Evolutionary conservation across 2,329 filamentous ascomycete genomes (phyloP).

Genomic region (Gaeumannomyces sp.): DNA sequence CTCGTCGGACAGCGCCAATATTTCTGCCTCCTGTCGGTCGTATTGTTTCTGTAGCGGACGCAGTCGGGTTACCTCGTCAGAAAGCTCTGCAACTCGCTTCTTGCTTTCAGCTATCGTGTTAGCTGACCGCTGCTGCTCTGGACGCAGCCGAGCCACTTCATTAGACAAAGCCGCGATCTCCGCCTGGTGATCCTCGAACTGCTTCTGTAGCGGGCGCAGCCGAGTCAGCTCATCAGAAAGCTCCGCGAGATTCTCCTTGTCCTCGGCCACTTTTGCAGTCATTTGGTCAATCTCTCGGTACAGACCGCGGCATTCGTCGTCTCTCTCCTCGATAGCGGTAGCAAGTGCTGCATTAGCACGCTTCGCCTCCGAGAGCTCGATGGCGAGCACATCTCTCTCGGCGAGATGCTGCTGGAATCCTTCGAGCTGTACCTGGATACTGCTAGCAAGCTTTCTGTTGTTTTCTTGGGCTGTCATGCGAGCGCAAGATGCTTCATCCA

Average conservation of each 20-base stretch:
- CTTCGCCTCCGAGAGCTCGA: conserved; percentile 11
- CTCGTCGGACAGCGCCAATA: not conserved
- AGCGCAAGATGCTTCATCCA: not conserved
- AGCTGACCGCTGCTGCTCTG: no score
- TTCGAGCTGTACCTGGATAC: conserved; percentile 3
- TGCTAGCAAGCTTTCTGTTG: not conserved
- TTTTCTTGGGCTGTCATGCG: not conserved
- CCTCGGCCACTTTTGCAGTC: not conserved
- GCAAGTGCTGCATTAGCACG: not conserved
- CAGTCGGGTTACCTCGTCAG: no score
- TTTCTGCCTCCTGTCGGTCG: not conserved
- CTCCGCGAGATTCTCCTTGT: not conserved
- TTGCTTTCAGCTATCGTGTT: no score
- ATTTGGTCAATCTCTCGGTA: conserved; percentile 9
- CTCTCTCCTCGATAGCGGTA: conserved; percentile 9
- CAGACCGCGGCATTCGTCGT: conserved; percentile 7
- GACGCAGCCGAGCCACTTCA: not conserved
- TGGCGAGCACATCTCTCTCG: conserved; percentile 9
- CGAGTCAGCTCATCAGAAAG: not conserved
- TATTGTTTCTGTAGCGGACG: not conserved
- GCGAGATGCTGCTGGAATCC: conserved; percentile 9
- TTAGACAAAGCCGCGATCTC: not conserved
- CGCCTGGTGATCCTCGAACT: not conserved
- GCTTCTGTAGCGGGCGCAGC: not conserved
- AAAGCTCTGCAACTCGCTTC: no score